phyloP scores from a whole-genome alignment of 164 flowering plant species.

The Berberis thunbergii region DNA sequence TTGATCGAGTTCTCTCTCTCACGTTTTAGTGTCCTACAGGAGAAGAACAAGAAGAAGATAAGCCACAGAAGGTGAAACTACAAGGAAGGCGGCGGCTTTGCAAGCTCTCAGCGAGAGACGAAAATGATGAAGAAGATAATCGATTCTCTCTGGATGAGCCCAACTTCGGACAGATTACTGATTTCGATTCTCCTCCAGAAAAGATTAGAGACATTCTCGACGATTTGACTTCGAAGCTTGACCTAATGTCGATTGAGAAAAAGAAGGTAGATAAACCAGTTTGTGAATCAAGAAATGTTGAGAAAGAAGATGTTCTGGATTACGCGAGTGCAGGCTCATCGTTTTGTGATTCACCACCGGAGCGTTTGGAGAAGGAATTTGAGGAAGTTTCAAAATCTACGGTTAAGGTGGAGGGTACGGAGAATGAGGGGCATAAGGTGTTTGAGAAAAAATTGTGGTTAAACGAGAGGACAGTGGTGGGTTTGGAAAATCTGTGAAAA shows the following conservation, averaged over 20 bases:
- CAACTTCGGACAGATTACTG: no score
- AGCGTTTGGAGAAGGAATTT: no score
- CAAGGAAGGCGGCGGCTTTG: no score
- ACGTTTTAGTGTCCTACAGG: conserved; percentile 5
- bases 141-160: no score
- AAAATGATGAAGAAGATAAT: no score
- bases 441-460: background rate
- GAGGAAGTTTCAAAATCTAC: no score
- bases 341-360: background rate
- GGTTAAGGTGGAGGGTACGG: no score
- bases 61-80: no score
- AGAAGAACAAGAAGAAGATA: conserved; percentile 9
- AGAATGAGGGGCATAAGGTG: no score
- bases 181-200: background rate
- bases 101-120: no score
- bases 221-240: conserved; percentile 61
- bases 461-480: background rate
- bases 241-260: conserved; percentile 60
- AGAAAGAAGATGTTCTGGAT: background rate
- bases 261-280: conserved; percentile 15
- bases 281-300: no score
- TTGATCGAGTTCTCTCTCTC: background rate
- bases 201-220: conserved; percentile 62
- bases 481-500: conserved; percentile 2
- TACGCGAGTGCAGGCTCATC: conserved; percentile 4